Conservation (phyloP, 2,329 filamentous ascomycete species). For the Ceratocystis ficicola region DNA sequence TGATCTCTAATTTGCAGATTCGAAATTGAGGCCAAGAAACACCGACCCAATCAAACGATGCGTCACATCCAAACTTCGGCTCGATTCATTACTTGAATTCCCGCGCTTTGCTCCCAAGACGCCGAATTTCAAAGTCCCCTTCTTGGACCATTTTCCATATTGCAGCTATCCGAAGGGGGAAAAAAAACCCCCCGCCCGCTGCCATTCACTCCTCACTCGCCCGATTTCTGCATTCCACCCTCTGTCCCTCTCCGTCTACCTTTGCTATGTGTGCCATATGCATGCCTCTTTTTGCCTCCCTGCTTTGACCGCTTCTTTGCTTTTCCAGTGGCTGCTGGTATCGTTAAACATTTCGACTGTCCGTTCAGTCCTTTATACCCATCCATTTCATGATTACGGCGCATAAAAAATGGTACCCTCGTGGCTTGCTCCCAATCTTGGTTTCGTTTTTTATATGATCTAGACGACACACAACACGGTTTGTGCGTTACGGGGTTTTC, state of each 20-base stretch:
- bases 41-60: not conserved
- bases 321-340: constrained; percentile 9
- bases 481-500: constrained; percentile 10
- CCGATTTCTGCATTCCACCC: not conserved
- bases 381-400: constrained; percentile 10
- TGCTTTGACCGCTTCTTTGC: constrained; percentile 9
- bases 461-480: not conserved
- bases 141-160: not conserved
- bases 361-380: constrained; percentile 11
- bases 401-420: constrained; percentile 7
- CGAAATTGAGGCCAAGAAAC: not conserved
- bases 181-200: not conserved
- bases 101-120: not conserved
- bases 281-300: not conserved
- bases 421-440: constrained; percentile 5
- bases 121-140: not conserved
- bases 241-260: not conserved
- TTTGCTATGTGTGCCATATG: not conserved
- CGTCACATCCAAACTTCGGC: not conserved
- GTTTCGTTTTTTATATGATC: constrained; percentile 9
- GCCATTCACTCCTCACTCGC: not conserved
- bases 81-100: not conserved
- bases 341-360: constrained; percentile 4
- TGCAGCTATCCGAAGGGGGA: not conserved
- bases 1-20: not conserved